Percentiles rank a stretch among this genome's conserved stretches.
Evolutionary conservation across 2,329 filamentous ascomycete species (phyloP).

Genomic region (Pezicula rhizophila): DNA sequence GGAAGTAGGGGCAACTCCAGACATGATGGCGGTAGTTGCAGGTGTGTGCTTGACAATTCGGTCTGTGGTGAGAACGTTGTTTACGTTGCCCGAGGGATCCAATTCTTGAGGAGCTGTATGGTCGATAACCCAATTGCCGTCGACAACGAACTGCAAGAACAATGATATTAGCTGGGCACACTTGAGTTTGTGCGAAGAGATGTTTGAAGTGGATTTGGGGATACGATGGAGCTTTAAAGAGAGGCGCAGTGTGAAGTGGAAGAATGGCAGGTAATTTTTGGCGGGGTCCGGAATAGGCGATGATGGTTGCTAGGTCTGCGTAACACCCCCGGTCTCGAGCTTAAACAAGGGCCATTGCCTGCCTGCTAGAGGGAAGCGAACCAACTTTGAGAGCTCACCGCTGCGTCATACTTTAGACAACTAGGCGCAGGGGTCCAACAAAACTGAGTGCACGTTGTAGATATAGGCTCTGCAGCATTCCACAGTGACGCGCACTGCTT

Average conservation of each 20-base stretch:
- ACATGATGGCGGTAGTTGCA: constrained; percentile 47
- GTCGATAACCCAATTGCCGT: constrained; percentile 85
- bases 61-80: constrained; percentile 81
- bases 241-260: not conserved
- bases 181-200: constrained; percentile 3
- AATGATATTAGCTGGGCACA: not conserved
- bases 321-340: constrained; percentile 15
- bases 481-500: not conserved
- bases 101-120: constrained; percentile 73
- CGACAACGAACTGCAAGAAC: constrained; percentile 74
- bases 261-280: constrained; percentile 1
- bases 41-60: constrained; percentile 52
- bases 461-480: not conserved
- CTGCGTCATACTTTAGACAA: not conserved
- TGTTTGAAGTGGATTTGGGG: constrained; percentile 12
- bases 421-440: not conserved
- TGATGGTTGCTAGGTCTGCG: constrained; percentile 6
- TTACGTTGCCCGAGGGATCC: constrained; percentile 78
- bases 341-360: constrained; percentile 15
- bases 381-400: constrained; percentile 1
- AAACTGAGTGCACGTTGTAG: not conserved
- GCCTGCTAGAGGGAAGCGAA: constrained; percentile 3
- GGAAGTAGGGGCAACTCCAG: constrained; percentile 62
- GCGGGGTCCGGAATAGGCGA: constrained; percentile 23
- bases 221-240: constrained; percentile 11